A percentile compares a stretch with the other conserved stretches of the same genome.
Conservation (phyloP, 2,329 filamentous ascomycete genomes). For the Curvularia lunata region DNA sequence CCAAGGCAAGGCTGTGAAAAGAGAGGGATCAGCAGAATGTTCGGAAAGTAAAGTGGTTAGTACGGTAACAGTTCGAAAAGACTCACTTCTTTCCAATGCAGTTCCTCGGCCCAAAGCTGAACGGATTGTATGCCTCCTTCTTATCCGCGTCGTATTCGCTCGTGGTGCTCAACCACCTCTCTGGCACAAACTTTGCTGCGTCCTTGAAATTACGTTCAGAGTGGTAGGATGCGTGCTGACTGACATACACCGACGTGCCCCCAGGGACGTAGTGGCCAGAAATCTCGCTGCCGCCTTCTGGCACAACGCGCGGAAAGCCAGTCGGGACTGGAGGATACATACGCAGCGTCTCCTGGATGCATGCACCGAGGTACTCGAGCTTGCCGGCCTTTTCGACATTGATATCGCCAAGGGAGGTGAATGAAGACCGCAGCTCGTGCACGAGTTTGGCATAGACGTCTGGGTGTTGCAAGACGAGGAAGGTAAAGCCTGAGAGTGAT, state of each 20-base stretch:
- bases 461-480: slow-evolving; percentile 45
- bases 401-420: slow-evolving; percentile 28
- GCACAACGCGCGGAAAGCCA: slow-evolving; percentile 38
- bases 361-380: slow-evolving; percentile 38
- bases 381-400: slow-evolving; percentile 35
- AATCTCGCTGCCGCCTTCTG: slow-evolving; percentile 30
- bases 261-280: slow-evolving; percentile 38
- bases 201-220: slow-evolving; percentile 37
- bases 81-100: slow-evolving; percentile 46
- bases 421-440: slow-evolving; percentile 33
- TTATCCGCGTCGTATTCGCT: slow-evolving; percentile 44
- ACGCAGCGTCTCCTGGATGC: slow-evolving; percentile 35
- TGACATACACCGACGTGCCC: slow-evolving; percentile 36
- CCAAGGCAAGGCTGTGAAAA: slow-evolving; percentile 29
- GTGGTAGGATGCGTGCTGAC: slow-evolving; percentile 42
- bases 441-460: slow-evolving; percentile 27
- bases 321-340: slow-evolving; percentile 41
- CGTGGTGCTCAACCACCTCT: slow-evolving; percentile 49
- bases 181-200: slow-evolving; percentile 34
- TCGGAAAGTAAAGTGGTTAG: background rate
- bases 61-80: background rate
- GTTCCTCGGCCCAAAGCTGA: slow-evolving; percentile 37
- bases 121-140: slow-evolving; percentile 36
- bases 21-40: background rate
- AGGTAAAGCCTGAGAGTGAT: slow-evolving; percentile 51